A percentile compares a stretch with the other conserved stretches of the same genome.
Conservation (phyloP, 2,329 filamentous ascomycete species). For the Grosmannia penicillata region DNA sequence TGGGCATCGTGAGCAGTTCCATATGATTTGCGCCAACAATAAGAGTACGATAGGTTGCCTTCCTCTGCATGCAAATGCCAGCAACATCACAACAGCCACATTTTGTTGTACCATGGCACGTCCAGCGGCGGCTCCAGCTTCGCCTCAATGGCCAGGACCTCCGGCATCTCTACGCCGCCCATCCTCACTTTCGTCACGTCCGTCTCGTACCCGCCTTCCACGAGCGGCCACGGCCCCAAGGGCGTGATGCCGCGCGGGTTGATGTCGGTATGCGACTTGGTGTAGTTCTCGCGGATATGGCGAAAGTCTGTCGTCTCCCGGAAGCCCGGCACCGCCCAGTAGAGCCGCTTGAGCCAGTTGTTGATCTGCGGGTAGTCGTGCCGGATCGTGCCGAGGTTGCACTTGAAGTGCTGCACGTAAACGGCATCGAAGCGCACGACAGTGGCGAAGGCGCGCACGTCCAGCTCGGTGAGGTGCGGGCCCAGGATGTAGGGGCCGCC, state of each 20-base stretch:
- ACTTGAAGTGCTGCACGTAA: slow-evolving; percentile 54
- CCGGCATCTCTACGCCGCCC: slow-evolving; percentile 29
- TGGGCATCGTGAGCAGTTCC: too few species aligned
- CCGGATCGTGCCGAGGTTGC: slow-evolving; percentile 45
- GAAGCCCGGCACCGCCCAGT: slow-evolving; percentile 40
- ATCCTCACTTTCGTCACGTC: slow-evolving; percentile 31
- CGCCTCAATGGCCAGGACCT: slow-evolving; percentile 19
- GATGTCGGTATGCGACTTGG: slow-evolving; percentile 43
- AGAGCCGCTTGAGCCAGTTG: slow-evolving; percentile 45
- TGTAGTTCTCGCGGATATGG: slow-evolving; percentile 52
- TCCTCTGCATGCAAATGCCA: too few species aligned
- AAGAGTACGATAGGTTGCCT: too few species aligned
- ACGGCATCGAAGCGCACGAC: slow-evolving; percentile 44
- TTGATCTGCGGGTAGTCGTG: slow-evolving; percentile 45
- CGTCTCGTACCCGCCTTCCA: slow-evolving; percentile 34
- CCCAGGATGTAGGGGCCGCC: slow-evolving; percentile 41
- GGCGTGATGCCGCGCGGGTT: slow-evolving; percentile 50
- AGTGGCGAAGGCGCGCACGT: slow-evolving; percentile 41
- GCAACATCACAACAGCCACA: too few species aligned
- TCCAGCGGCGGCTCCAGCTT: slow-evolving; percentile 5
- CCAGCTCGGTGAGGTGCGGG: slow-evolving; percentile 39
- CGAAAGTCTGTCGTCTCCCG: slow-evolving; percentile 46
- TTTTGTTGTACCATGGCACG: too few species aligned
- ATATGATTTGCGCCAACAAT: too few species aligned
- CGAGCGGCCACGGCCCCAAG: slow-evolving; percentile 42